Evolutionary conservation across 257 asterid genomes (phyloP).

Genomic region (Cynanchum wilfordii): DNA sequence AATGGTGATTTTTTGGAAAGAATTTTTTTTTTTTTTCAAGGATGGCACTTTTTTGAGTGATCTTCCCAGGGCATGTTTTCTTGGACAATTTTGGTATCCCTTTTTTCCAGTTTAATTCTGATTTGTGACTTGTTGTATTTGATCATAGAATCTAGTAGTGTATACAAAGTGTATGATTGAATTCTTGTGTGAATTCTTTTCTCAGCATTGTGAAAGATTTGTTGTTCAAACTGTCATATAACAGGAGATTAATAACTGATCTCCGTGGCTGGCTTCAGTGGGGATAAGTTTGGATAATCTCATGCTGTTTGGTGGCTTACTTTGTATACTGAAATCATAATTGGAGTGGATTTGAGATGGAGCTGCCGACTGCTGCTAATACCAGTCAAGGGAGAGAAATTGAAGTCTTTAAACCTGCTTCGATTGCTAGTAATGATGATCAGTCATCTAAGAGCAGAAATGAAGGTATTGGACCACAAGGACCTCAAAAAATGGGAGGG

Average conservation of each 20-base stretch:
- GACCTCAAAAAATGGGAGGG: conserved; percentile 17
- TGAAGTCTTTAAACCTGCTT: conserved; percentile 54
- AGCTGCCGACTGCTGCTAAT: conserved; percentile 23
- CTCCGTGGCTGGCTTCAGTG: neutral
- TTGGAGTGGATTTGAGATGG: conserved; percentile 28
- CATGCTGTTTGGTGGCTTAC: conserved; percentile 3
- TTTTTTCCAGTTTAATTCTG: neutral
- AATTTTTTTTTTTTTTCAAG: neutral
- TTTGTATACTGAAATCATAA: neutral
- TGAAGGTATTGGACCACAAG: conserved; percentile 28
- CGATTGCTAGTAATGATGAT: conserved; percentile 16
- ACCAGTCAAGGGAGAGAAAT: conserved; percentile 26
- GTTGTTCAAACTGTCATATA: neutral
- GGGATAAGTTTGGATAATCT: neutral
- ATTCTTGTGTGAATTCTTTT: neutral
- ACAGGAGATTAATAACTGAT: neutral
- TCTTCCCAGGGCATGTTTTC: neutral
- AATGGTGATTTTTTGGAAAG: neutral
- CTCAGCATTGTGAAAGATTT: neutral
- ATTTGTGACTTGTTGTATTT: neutral
- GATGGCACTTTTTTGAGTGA: neutral
- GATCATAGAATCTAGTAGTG: neutral
- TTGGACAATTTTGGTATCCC: conserved; percentile 1
- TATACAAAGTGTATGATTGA: neutral
- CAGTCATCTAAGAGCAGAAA: conserved; percentile 18